Conservation (phyloP, 2,329 filamentous ascomycete species). For the Cladosporium colombiae region DNA sequence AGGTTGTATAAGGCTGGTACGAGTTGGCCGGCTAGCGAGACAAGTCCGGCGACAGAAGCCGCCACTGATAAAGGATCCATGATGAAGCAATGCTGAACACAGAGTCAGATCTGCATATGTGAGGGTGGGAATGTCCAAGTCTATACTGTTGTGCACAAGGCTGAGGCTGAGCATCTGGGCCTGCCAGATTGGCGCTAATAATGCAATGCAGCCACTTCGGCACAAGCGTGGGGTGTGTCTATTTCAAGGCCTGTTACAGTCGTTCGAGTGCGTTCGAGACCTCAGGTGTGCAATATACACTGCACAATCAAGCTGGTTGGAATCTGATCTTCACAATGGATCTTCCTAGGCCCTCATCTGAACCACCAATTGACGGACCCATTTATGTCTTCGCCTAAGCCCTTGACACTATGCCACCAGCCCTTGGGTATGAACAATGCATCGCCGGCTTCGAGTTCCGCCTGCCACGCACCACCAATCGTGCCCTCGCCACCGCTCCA, state of each 20-base stretch:
- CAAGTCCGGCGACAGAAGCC: background rate
- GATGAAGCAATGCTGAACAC: background rate
- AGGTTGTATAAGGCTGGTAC: background rate
- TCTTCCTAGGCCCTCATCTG: slow-evolving; percentile 50
- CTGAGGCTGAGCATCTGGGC: background rate
- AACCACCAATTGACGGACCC: slow-evolving; percentile 81
- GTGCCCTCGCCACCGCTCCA: slow-evolving; percentile 56
- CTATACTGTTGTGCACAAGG: background rate
- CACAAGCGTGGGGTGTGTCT: background rate
- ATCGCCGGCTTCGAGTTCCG: slow-evolving; percentile 63
- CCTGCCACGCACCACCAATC: slow-evolving; percentile 28
- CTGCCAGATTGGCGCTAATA: background rate
- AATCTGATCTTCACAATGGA: background rate
- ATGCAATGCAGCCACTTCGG: background rate
- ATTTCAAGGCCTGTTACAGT: background rate
- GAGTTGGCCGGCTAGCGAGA: background rate
- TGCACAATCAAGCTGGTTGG: background rate
- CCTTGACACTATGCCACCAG: slow-evolving; percentile 85
- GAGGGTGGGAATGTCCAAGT: background rate
- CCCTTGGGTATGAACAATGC: slow-evolving; percentile 76
- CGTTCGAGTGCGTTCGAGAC: background rate
- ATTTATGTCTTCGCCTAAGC: slow-evolving; percentile 58
- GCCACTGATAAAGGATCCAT: background rate
- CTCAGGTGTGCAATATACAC: background rate
- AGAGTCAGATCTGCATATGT: background rate